These are phyloP conservation scores for Aspergillus thermomutatus DNA, from an alignment of 2,329 filamentous ascomycete genomes.

Conservation along the genomic window DNA sequence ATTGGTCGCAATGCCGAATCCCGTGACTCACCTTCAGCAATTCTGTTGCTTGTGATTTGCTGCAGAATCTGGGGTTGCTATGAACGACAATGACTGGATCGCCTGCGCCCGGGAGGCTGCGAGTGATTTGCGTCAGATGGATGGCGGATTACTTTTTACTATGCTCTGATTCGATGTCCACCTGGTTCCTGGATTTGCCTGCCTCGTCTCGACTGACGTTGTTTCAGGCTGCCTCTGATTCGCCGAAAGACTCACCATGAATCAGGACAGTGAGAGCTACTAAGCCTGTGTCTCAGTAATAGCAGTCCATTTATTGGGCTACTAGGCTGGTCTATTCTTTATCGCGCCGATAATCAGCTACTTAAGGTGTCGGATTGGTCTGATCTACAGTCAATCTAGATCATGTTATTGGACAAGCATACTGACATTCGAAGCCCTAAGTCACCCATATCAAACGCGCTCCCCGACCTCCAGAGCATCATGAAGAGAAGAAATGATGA, in stretches of 20 bases:
- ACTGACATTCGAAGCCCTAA: neutral
- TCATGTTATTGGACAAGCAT: neutral
- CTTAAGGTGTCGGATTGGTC: neutral
- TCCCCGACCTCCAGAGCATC: neutral
- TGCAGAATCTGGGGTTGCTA: neutral
- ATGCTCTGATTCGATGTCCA: neutral
- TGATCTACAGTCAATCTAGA: neutral
- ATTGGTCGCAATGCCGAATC: conserved; percentile 11
- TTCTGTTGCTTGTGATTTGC: neutral
- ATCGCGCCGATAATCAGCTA: neutral
- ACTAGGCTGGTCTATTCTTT: neutral
- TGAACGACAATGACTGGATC: neutral
- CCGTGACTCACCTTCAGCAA: conserved; percentile 6
- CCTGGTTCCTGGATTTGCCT: neutral
- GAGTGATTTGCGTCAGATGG: neutral
- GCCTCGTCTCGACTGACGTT: neutral
- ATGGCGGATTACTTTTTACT: neutral
- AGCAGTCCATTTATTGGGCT: neutral
- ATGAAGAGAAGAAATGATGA: no score
- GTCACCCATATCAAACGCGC: neutral
- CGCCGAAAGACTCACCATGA: neutral
- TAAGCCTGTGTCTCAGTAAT: neutral
- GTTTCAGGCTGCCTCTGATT: neutral
- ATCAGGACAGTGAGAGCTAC: neutral
- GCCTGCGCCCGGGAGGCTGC: neutral